phyloP scores from a whole-genome alignment of 768 basidiomycete genomes.

The Albatrellus ellisii region DNA sequence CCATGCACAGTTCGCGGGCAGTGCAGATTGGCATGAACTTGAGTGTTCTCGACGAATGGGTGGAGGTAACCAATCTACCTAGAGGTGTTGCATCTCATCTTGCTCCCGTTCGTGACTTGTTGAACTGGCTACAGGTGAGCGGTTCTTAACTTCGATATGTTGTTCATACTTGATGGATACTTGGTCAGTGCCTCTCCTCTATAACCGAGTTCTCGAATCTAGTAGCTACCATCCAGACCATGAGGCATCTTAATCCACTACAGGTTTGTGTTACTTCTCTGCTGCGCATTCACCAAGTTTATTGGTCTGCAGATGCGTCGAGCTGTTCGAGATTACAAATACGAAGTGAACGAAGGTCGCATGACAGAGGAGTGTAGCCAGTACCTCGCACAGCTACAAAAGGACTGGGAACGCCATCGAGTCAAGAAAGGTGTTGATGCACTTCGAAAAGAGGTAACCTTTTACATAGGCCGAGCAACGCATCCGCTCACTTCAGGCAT shows the following conservation, averaged over 20 bases:
- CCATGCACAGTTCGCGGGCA: constrained; percentile 53
- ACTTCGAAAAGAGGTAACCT: constrained; percentile 62
- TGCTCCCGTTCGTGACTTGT: constrained; percentile 67
- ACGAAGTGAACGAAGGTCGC: constrained; percentile 81
- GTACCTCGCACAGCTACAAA: constrained; percentile 89
- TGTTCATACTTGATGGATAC: constrained; percentile 13
- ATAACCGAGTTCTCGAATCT: constrained; percentile 81
- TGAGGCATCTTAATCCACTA: constrained; percentile 81
- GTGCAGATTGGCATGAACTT: constrained; percentile 85
- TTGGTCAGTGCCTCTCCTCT: constrained; percentile 69
- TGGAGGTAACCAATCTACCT: constrained; percentile 69
- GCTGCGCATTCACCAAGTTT: background rate
- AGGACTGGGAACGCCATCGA: constrained; percentile 92
- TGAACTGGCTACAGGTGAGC: constrained; percentile 68
- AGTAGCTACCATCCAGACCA: constrained; percentile 78
- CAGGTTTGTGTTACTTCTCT: constrained; percentile 36
- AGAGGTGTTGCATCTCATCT: constrained; percentile 71
- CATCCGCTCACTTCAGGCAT: constrained; percentile 4
- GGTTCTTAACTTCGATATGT: background rate
- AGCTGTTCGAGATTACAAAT: constrained; percentile 86
- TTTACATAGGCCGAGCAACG: background rate
- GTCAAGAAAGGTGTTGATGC: constrained; percentile 80
- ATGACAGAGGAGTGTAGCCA: constrained; percentile 96
- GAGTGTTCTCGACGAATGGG: constrained; percentile 83
- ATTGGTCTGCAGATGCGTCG: constrained; percentile 61